phyloP scores from a whole-genome alignment of 192 early-diverging fungal species.

The Allomyces macrogynus region DNA sequence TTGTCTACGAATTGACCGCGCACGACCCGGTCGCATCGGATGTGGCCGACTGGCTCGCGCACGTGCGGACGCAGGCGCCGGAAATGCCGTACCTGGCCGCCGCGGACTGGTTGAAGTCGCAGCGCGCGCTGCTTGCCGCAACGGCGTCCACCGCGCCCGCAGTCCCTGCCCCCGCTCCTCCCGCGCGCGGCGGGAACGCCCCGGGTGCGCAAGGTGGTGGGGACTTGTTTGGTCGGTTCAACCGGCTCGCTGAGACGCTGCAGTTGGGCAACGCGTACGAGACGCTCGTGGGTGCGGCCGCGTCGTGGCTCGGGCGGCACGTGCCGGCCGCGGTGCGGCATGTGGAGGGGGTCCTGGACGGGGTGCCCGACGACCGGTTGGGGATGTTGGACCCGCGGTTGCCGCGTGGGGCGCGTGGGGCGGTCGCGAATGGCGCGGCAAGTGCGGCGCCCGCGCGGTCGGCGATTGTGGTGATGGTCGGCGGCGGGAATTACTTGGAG shows the following conservation, averaged over 20 bases:
- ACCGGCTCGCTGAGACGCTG: not conserved
- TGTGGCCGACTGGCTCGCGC: too few species aligned
- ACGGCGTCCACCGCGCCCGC: not conserved
- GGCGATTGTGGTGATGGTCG: constrained; percentile 93
- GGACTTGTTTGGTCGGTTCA: not conserved
- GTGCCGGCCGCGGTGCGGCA: not conserved
- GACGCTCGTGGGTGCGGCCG: not conserved
- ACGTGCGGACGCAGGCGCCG: too few species aligned
- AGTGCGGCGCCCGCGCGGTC: not conserved
- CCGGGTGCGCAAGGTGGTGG: not conserved
- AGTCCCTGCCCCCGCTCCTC: not conserved
- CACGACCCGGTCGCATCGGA: constrained; percentile 5
- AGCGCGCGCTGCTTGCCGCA: not conserved
- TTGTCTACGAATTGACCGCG: constrained; percentile 63
- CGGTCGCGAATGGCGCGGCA: not conserved
- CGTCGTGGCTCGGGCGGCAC: not conserved
- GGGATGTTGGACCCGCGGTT: not conserved
- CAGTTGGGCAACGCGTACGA: not conserved
- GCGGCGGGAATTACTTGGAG: constrained; percentile 96
- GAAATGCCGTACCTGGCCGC: not conserved
- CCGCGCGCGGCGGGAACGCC: not conserved
- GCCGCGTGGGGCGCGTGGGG: not conserved
- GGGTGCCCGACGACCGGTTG: not conserved
- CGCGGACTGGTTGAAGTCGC: not conserved
- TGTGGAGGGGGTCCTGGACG: not conserved